Evolutionary conservation across 139 green algal species (phyloP).

Genomic region (Micractinium sp.): DNA sequence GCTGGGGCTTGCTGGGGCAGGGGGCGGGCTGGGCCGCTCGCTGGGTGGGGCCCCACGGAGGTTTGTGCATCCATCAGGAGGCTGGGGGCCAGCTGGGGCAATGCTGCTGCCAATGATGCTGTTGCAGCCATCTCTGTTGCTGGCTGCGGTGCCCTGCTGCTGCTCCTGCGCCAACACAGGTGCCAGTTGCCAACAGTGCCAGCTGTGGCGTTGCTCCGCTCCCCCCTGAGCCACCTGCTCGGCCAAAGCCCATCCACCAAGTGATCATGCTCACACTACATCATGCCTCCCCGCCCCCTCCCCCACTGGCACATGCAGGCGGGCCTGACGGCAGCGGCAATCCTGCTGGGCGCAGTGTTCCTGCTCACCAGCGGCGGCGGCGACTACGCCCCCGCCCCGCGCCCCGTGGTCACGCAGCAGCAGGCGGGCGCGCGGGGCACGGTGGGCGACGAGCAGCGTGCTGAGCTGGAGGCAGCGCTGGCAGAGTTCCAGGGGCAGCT

Average conservation of each 20-base stretch:
- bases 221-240: no score
- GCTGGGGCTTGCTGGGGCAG: neutral
- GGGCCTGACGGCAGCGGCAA: conserved; percentile 21
- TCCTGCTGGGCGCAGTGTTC: conserved; percentile 43
- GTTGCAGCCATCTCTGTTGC: no score
- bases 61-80: no score
- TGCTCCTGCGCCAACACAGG: no score
- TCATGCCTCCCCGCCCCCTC: neutral
- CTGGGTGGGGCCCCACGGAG: neutral
- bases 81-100: neutral
- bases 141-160: no score
- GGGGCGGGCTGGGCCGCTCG: neutral
- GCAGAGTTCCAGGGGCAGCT: conserved; percentile 14
- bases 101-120: no score
- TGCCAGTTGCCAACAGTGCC: no score
- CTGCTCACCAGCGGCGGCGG: conserved; percentile 38
- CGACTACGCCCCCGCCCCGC: conserved; percentile 17
- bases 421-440: neutral
- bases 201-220: neutral
- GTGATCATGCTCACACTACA: neutral
- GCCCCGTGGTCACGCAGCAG: neutral
- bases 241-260: no score
- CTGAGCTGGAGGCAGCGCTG: conserved; percentile 40
- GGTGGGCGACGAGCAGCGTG: conserved; percentile 17
- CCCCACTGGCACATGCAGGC: neutral